These are phyloP conservation scores for Trichoderma sp. DNA, from an alignment of 2,329 filamentous ascomycete species.

Conservation along the genomic window DNA sequence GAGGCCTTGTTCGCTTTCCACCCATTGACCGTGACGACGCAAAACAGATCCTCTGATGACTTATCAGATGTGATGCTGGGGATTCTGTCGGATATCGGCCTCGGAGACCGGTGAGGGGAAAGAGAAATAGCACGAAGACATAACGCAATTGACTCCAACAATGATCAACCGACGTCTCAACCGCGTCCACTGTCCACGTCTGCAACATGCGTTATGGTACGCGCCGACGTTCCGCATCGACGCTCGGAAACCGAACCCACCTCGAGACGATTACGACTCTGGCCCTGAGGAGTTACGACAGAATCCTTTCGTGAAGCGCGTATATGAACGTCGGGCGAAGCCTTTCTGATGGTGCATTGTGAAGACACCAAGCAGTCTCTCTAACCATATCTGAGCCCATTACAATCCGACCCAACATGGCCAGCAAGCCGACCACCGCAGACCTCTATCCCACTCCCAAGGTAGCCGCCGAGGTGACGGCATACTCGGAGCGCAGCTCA, in stretches of 20 bases:
- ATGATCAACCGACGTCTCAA: background rate
- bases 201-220: background rate
- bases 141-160: conserved; percentile 14
- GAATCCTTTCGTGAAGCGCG: background rate
- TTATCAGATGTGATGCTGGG: conserved; percentile 8
- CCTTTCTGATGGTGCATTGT: background rate
- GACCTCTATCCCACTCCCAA: conserved; percentile 44
- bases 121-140: background rate
- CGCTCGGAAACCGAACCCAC: conserved; percentile 10
- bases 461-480: conserved; percentile 41
- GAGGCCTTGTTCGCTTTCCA: background rate
- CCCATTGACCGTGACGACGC: background rate
- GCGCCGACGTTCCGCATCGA: background rate
- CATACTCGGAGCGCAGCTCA: conserved; percentile 44
- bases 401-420: background rate
- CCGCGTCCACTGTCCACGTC: background rate
- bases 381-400: background rate
- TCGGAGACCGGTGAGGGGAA: conserved; percentile 25
- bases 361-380: background rate
- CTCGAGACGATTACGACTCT: background rate
- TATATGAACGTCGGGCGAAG: background rate
- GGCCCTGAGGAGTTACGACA: background rate
- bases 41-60: background rate
- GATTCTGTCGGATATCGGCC: conserved; percentile 4
- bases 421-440: conserved; percentile 37